Conservation (phyloP, 345 rosid species). For the Aquilaria yunnanensis region DNA sequence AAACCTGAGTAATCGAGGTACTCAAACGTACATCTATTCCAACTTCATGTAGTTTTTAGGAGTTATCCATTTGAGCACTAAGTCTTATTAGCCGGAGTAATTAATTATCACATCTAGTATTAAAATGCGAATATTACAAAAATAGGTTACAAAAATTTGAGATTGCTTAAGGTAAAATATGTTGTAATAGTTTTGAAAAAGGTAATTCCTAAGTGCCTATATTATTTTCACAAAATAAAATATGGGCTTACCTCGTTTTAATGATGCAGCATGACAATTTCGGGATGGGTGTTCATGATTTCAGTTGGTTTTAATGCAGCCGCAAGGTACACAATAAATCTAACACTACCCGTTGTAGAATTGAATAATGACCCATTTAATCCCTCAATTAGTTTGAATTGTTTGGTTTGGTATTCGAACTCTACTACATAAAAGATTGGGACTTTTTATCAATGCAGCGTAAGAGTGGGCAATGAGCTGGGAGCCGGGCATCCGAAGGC, state of each 20-base stretch:
- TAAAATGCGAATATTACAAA: no score
- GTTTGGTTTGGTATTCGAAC: not conserved
- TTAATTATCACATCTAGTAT: not conserved
- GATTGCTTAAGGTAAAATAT: no score
- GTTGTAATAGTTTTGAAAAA: not conserved
- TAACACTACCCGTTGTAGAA: no score
- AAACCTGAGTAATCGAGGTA: no score
- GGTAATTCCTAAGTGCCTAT: not conserved
- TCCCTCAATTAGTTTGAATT: not conserved
- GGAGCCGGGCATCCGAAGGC: conserved; percentile 59
- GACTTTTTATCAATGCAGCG: conserved; percentile 21
- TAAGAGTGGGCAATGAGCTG: conserved; percentile 57
- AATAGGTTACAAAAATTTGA: no score
- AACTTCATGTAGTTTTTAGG: not conserved
- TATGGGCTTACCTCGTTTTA: no score
- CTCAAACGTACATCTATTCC: no score
- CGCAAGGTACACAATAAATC: conserved; percentile 37
- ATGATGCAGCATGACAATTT: conserved; percentile 47
- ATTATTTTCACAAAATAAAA: no score
- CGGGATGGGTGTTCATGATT: conserved; percentile 57
- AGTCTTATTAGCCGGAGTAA: not conserved
- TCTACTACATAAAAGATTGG: not conserved
- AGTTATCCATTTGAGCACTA: not conserved
- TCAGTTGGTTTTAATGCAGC: conserved; percentile 75
- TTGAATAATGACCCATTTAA: not conserved